Evolutionary conservation across 345 rosid species (phyloP), one percentile per base, ranked within the genome.

Genomic region (Camelina neglecta): DNA sequence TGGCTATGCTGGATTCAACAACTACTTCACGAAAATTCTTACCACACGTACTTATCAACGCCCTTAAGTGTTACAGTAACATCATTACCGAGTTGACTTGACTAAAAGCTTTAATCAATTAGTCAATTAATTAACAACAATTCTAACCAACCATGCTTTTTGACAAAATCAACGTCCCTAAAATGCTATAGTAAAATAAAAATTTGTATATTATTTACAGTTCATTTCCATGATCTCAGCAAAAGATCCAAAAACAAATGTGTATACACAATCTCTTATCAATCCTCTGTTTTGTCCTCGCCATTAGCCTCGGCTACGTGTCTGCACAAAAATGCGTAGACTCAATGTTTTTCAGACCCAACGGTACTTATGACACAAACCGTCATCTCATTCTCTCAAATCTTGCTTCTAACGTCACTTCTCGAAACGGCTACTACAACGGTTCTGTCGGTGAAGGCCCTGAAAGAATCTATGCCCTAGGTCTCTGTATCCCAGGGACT

Each of bases 401-500:
- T 47, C 72, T 74, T 65, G 60, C 71, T 56, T 74, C 78, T 59
- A 50, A 66, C 20, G 72, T 74, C 51, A 66, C 66, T 48, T 65
- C 66, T 45, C 58, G 21, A 65, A 1, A 45, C 45, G 73, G 74
- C 11, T 57, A 7, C 61, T 84, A 75, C 77, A 79, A 76, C 39
- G 38, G 41, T 7, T 78, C 84, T 4, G 5, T 61, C 1, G 86
- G 83, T 7, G 67, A 77, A 38, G 60, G 41, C 8, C 6, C 54
- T 21, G 54, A 68, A 31, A 29, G 11, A 2, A 74, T 64, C 47
- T 55, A 80, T 15, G 75, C 70, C 2, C 15, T 80, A 20, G 84
- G 80, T 0, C 81, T 82, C 16, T 86, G 87, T 63, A 69, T n/a
- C 1, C 47, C 58, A 41, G 51, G 62, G n/a, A 63, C 61, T 29